Evolutionary conservation across 345 rosid genomes (phyloP).

Genomic region (Ailanthus altissimus): DNA sequence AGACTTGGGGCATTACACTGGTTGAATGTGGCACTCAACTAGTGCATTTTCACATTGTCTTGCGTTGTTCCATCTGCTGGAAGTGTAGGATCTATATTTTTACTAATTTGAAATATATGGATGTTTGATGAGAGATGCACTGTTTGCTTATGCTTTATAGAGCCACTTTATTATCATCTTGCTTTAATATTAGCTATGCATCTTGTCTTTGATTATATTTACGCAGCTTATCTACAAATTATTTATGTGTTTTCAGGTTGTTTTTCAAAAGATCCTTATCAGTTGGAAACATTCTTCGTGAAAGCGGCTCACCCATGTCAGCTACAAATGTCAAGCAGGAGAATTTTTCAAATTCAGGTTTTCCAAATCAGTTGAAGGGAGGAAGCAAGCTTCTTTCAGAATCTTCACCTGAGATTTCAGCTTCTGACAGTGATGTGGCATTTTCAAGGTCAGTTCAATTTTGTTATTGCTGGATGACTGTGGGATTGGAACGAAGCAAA

Average conservation of each 20-base stretch:
- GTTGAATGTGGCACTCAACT: not conserved
- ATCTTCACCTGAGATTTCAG: constrained; percentile 89
- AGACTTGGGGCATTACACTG: not conserved
- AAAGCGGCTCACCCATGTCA: constrained; percentile 46
- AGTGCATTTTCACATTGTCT: not conserved
- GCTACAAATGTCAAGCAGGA: constrained; percentile 45
- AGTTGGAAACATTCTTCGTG: constrained; percentile 82
- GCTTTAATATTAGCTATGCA: not conserved
- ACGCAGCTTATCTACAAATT: constrained; percentile 15
- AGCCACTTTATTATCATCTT: not conserved
- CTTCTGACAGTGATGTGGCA: constrained; percentile 63
- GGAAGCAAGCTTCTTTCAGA: constrained; percentile 57
- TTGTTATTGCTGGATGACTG: not conserved
- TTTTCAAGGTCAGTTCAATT: constrained; percentile 65
- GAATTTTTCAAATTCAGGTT: constrained; percentile 44
- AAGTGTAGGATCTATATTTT: not conserved
- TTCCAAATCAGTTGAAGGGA: constrained; percentile 48
- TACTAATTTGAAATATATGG: not conserved
- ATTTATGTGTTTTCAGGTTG: constrained; percentile 51
- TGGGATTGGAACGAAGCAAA: not conserved
- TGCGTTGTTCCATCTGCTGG: constrained; percentile 9
- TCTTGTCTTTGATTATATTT: not conserved
- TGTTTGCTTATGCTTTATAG: not conserved
- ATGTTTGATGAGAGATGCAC: not conserved
- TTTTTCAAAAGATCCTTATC: constrained; percentile 81